Conservation (phyloP, 495 filamentous ascomycete species). For the Antarctomyces pellizariae region DNA sequence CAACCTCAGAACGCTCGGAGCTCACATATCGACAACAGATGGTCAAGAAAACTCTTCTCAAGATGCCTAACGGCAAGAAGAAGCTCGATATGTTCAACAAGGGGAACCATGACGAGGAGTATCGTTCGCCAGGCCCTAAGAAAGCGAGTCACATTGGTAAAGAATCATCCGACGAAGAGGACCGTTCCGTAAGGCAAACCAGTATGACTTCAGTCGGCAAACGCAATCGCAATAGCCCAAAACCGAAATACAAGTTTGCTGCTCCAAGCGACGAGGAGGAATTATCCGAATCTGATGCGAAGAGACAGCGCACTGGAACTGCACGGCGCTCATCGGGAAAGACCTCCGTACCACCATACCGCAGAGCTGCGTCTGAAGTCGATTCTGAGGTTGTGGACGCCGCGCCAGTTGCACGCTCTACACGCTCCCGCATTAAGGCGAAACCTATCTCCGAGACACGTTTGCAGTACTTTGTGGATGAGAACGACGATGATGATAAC, state of each 20-base stretch:
- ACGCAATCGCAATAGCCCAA: slow-evolving; percentile 4
- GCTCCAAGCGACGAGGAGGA: background rate
- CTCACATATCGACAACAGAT: slow-evolving; percentile 3
- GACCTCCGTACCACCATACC: background rate
- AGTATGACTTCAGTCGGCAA: slow-evolving; percentile 5
- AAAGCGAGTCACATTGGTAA: background rate
- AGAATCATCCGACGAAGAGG: slow-evolving; percentile 7
- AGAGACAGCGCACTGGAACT: background rate
- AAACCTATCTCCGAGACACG: no score
- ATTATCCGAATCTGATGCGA: slow-evolving; percentile 7
- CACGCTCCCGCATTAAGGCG: no score
- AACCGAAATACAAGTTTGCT: slow-evolving; percentile 5
- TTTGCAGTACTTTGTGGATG: no score
- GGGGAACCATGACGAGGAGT: slow-evolving; percentile 2
- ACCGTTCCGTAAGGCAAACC: background rate
- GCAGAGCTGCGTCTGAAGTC: slow-evolving; percentile 1
- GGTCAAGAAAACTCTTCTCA: slow-evolving; percentile 4
- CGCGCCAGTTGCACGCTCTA: background rate
- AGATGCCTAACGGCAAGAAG: slow-evolving; percentile 10
- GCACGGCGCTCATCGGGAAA: background rate
- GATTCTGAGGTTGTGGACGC: slow-evolving; percentile 6
- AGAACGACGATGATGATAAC: no score
- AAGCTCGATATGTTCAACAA: slow-evolving; percentile 11
- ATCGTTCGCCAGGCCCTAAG: slow-evolving; percentile 2
- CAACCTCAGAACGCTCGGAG: slow-evolving; percentile 1